These are phyloP conservation scores for Aphanomyces euteiches DNA, from an alignment of 352 stramenopile species.

Conservation along the genomic window DNA sequence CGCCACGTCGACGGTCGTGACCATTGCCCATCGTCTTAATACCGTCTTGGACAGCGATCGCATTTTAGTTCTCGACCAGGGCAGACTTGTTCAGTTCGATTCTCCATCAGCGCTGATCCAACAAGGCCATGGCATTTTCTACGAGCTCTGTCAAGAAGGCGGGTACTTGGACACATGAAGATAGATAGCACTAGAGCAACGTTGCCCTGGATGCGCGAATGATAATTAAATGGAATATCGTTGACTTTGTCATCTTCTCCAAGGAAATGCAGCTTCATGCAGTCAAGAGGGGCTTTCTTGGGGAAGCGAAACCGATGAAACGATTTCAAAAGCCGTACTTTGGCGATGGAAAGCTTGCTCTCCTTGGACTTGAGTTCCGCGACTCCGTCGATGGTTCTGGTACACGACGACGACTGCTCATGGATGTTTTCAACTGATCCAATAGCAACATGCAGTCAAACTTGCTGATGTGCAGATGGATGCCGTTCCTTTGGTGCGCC, in stretches of 20 bases:
- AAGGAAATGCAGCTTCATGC: too few relatives aligned
- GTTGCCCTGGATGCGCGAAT: too few relatives aligned
- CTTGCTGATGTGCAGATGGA: background rate
- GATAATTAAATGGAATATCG: too few relatives aligned
- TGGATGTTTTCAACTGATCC: too few relatives aligned
- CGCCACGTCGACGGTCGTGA: conserved; percentile 51
- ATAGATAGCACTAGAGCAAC: too few relatives aligned
- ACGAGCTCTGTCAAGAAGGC: too few relatives aligned
- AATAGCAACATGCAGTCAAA: conserved; percentile 4
- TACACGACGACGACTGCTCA: background rate
- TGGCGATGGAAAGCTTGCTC: background rate
- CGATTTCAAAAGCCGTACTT: background rate
- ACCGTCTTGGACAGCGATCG: conserved; percentile 91
- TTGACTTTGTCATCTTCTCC: too few relatives aligned
- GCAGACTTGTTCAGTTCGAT: too few relatives aligned
- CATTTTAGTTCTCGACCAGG: conserved; percentile 47
- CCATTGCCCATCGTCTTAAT: conserved; percentile 89
- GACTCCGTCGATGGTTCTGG: background rate
- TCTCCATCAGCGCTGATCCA: too few relatives aligned
- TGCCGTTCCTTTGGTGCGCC: background rate
- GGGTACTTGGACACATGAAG: too few relatives aligned
- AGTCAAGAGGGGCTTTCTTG: conserved; percentile 40
- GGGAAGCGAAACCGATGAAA: background rate
- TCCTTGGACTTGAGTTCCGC: background rate
- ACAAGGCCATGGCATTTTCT: too few relatives aligned